Percentiles rank a stretch among this genome's conserved stretches.
Evolutionary conservation across 1,284 basidiomycete genomes (phyloP).

Genomic region (Trichosporon sp.): DNA sequence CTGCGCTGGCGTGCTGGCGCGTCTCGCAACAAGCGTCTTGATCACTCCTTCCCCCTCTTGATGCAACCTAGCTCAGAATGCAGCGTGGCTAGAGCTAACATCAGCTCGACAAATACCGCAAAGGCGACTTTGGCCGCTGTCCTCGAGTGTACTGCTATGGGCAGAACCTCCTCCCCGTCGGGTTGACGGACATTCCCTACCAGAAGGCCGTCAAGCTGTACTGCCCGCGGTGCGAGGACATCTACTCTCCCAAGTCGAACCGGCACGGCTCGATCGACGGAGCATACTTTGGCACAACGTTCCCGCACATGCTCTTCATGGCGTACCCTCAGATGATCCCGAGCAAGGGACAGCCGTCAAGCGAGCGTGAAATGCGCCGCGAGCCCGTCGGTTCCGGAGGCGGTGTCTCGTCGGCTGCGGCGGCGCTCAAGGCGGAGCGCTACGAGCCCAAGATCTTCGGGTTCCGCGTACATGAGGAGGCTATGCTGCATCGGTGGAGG

Average conservation of each 20-base stretch:
- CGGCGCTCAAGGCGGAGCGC: slow-evolving; percentile 77
- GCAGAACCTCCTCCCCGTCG: slow-evolving; percentile 90
- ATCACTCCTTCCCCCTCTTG: background rate
- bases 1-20: too few relatives aligned
- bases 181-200: slow-evolving; percentile 86
- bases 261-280: slow-evolving; percentile 92
- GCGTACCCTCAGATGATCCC: slow-evolving; percentile 88
- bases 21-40: too few relatives aligned
- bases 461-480: slow-evolving; percentile 86
- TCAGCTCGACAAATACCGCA: slow-evolving; percentile 95
- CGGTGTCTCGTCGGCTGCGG: slow-evolving; percentile 60
- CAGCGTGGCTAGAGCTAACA: background rate
- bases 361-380: slow-evolving; percentile 46
- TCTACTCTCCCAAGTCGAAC: slow-evolving; percentile 90
- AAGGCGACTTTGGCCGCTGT: slow-evolving; percentile 91
- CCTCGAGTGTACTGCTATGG: slow-evolving; percentile 87
- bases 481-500: slow-evolving; percentile 89
- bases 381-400: slow-evolving; percentile 32
- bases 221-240: slow-evolving; percentile 92
- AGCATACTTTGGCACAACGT: slow-evolving; percentile 93
- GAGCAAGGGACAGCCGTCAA: slow-evolving; percentile 60
- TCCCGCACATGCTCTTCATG: slow-evolving; percentile 91
- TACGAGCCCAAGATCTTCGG: slow-evolving; percentile 89
- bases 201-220: slow-evolving; percentile 96
- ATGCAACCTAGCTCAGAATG: background rate